Conservation (phyloP, 2,329 filamentous ascomycete genomes). For the Xylaria polymorpha region DNA sequence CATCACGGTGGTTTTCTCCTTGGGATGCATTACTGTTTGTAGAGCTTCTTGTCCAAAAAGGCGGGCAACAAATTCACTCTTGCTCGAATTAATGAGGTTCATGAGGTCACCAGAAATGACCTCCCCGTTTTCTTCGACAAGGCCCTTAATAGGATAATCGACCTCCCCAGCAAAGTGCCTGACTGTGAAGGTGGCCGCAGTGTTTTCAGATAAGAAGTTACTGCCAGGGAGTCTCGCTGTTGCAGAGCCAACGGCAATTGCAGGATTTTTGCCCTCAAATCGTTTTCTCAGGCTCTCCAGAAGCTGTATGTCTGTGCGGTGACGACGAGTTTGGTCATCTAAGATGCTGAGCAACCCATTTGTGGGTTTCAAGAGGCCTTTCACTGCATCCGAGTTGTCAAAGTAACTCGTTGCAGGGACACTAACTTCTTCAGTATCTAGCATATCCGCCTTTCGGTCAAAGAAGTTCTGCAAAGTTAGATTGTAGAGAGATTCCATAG, state of each 20-base stretch:
- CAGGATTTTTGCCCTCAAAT: conserved; percentile 93
- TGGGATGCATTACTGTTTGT: conserved; percentile 91
- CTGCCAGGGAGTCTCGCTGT: conserved; percentile 84
- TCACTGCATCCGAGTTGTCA: conserved; percentile 95
- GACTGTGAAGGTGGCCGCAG: conserved; percentile 84
- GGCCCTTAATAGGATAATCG: conserved; percentile 86
- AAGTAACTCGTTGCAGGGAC: conserved; percentile 96
- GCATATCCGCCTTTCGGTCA: conserved; percentile 89
- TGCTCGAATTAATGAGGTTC: conserved; percentile 89
- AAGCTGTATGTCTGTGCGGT: conserved; percentile 88
- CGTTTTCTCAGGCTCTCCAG: conserved; percentile 91
- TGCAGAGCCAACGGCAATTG: conserved; percentile 81
- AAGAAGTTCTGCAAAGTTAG: conserved; percentile 96
- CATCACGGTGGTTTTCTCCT: conserved; percentile 90
- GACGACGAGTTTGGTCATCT: conserved; percentile 92
- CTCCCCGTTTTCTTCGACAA: conserved; percentile 96
- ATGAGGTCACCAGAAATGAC: conserved; percentile 95
- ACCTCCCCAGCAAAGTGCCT: conserved; percentile 97
- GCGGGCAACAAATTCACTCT: conserved; percentile 87
- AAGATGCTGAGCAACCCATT: conserved; percentile 95
- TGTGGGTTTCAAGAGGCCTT: conserved; percentile 88
- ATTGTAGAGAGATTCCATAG: conserved; percentile 91
- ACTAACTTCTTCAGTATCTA: conserved; percentile 92
- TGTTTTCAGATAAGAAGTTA: conserved; percentile 88
- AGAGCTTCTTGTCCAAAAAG: conserved; percentile 97